Evolutionary conservation across 345 rosid genomes (phyloP), one percentile per base, ranked within the genome.

Genomic region (Acer saccharum): DNA sequence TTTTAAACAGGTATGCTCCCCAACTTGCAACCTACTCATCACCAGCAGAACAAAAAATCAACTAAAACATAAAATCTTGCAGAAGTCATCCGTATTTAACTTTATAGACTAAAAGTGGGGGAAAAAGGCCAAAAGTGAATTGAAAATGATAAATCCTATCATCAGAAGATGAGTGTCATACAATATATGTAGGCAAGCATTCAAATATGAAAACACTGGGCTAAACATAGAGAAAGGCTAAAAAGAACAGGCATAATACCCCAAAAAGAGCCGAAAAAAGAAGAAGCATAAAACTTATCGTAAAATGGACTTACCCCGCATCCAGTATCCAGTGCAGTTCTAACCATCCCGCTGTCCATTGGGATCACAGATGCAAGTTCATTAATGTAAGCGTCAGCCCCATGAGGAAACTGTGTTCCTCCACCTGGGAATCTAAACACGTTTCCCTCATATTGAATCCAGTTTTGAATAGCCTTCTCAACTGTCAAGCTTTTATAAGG

Each of bases 401-500:
- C 93, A 12, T 91, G 83, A 69, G 95, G 95, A 65, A 89, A 91
- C 81, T 86, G 89, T 63, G 90, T 89, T 72, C 93, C 95, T 25
- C 93, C 95, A 70, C 95, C 93, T 10, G 95, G 93, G 75, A 91
- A 89, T 71, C 87, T 88, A 78, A 89, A 89, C 44, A 91, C 90
- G 73, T 84, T 86, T 61, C 95, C 95, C 82, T 89, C 92, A 70
- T 81, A 91, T 70, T 83, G 88, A 75, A 91, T 84, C 95, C 95
- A 91, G 60, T 91, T 91, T 76, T 91, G 95, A 69, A 85, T 83
- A 68, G 92, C 90, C 88, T 89, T 91, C 82, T 89, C 93, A 70
- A 91, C 93, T 0, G 93, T 86, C 79, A 91, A 86, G 86, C 89
- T 87, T 86, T 88, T 88, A 70, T 88, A 87, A 20, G 93, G 95